Evolutionary conservation across 371 early-diverging fungal genomes (phyloP).

Genomic region (Blakeslea trispora): DNA sequence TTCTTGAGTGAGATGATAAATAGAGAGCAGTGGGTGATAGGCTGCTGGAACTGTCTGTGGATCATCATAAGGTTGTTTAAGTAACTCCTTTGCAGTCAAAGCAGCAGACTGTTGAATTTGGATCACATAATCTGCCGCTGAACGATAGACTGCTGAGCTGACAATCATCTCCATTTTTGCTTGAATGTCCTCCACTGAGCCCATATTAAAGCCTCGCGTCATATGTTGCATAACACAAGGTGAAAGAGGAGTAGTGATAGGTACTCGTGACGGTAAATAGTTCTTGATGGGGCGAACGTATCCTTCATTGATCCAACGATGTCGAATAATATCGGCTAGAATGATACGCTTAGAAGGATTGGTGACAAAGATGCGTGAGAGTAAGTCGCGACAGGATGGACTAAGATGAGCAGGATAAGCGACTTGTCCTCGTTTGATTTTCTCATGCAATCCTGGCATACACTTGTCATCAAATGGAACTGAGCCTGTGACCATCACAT

Average conservation of each 20-base stretch:
- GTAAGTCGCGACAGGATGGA: constrained; percentile 71
- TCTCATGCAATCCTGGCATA: constrained; percentile 85
- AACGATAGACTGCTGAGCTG: constrained; percentile 24
- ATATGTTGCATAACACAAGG: constrained; percentile 68
- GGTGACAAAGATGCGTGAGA: constrained; percentile 75
- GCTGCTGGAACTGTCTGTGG: constrained; percentile 45
- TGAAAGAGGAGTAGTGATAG: constrained; percentile 68
- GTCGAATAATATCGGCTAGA: constrained; percentile 70
- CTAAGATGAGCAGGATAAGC: constrained; percentile 83
- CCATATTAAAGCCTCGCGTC: constrained; percentile 80
- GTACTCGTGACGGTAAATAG: constrained; percentile 63
- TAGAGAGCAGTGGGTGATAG: constrained; percentile 73
- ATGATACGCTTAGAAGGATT: constrained; percentile 69
- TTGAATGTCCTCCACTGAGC: constrained; percentile 67
- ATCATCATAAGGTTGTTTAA: constrained; percentile 36
- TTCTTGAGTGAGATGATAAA: constrained; percentile 85
- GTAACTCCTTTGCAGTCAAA: constrained; percentile 51
- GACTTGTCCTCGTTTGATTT: constrained; percentile 85
- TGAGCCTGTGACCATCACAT: constrained; percentile 90
- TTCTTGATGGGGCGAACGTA: constrained; percentile 59
- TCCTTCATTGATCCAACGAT: constrained; percentile 80
- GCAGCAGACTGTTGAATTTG: constrained; percentile 14
- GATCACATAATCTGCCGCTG: constrained; percentile 23
- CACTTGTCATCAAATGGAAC: constrained; percentile 96
- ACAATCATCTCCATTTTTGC: constrained; percentile 56